phyloP scores from a whole-genome alignment of 345 rosid genomes.

The Trapa bicornis region DNA sequence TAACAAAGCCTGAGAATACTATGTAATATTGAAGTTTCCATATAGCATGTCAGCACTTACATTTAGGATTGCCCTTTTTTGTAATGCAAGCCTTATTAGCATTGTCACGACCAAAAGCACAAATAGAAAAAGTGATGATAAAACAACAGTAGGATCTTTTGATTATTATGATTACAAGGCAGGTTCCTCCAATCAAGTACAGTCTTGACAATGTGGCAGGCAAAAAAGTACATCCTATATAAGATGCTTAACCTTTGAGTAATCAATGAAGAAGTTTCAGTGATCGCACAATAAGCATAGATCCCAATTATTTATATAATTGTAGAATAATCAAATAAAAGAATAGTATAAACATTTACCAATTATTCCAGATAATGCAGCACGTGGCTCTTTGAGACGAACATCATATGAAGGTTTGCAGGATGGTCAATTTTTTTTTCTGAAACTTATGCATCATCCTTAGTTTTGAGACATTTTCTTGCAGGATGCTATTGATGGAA shows the following conservation, averaged over 20 bases:
- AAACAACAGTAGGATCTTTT: neutral
- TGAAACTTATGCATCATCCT: neutral
- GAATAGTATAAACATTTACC: conserved; percentile 23
- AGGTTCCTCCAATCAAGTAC: neutral
- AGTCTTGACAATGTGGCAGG: neutral
- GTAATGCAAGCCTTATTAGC: neutral
- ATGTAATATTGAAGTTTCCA: neutral
- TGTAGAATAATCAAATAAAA: too few species aligned
- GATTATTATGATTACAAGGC: neutral
- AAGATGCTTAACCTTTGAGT: neutral
- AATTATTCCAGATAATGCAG: conserved; percentile 56
- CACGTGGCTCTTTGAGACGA: conserved; percentile 60
- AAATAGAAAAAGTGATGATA: neutral
- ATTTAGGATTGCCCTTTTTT: neutral
- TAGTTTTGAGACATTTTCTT: neutral
- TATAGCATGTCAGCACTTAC: neutral
- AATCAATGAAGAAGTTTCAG: too few species aligned
- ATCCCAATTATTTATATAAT: too few species aligned
- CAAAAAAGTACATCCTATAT: neutral
- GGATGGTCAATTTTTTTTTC: conserved; percentile 32
- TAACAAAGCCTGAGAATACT: neutral
- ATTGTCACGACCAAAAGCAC: neutral
- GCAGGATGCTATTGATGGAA: neutral
- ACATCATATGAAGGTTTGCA: conserved; percentile 50
- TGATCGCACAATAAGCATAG: too few species aligned